Evolutionary conservation across 257 asterid genomes (phyloP).

Genomic region (Solanum gracilifrons): DNA sequence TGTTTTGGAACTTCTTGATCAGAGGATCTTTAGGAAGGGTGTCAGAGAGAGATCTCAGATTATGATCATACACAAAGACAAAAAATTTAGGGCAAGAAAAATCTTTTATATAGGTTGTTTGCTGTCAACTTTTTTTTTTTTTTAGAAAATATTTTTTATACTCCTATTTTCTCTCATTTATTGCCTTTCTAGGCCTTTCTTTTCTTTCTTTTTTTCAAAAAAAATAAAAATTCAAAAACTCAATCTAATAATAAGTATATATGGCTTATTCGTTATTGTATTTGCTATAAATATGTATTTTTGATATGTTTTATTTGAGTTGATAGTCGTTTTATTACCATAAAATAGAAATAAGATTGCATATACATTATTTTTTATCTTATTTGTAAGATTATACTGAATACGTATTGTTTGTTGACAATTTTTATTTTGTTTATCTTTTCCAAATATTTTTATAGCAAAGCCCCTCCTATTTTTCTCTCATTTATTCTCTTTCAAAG

Average conservation of each 20-base stretch:
- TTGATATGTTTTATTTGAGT: neutral
- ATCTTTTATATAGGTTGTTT: neutral
- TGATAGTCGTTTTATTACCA: no score
- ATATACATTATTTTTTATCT: no score
- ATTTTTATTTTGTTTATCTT: no score
- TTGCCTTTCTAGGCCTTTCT: neutral
- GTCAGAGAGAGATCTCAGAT: slow-evolving; percentile 85
- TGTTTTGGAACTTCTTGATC: slow-evolving; percentile 31
- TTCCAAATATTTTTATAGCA: no score
- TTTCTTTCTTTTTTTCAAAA: no score
- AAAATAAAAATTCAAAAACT: no score
- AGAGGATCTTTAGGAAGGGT: slow-evolving; percentile 17
- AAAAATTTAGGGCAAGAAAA: neutral
- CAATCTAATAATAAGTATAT: neutral
- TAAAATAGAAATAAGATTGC: no score
- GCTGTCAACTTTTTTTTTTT: neutral
- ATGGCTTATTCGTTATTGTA: no score
- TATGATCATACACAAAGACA: slow-evolving; percentile 9
- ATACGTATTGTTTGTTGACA: no score
- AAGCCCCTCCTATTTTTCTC: no score
- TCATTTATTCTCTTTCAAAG: no score
- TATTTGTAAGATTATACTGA: no score
- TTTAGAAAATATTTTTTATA: neutral
- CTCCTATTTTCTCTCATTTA: slow-evolving; percentile 9
- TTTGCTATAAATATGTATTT: neutral